Base-by-base conservation (phyloP, 2,329 filamentous ascomycete genomes). In the Sordariomycetes sp. region DNA sequence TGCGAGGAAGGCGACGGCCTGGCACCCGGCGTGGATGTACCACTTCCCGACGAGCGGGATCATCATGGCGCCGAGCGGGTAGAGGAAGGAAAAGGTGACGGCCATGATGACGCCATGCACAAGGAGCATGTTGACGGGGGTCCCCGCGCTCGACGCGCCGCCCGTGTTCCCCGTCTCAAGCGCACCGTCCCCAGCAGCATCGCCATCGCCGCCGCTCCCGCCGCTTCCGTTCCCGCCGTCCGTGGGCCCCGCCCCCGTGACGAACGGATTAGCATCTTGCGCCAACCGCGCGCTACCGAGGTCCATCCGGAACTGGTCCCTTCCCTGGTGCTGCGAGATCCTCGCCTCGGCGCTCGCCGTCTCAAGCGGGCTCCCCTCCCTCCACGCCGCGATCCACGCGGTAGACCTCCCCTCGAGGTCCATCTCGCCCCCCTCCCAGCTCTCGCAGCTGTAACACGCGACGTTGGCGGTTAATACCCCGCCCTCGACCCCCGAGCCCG, bases 51-150 rank as follows among this genome's bases (percentile, higher is more conserved):
- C 60, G 3, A 85, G 60, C 2, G 82, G 79, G 76, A 86, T 84
- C 48, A 84, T 65, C 3, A 81, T 69, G 10, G 82, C 74, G 5
- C 82, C 84, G 2, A 84, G 61, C 1, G 84, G 84, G 61, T 83
- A 85, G 24, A 83, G 68, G 13, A 79, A 63, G 3, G 79, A 74
- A 61, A 85, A 82, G 20, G 79, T 76, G 52, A 85, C 64, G 28
- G 76, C 75, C 81, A 86, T 82, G 63, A 86, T 69, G 62, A 82
- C 72, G 54, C 81, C 83, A 60, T 85, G 82, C 0, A 76, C 67
- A 6, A 73, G 64, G 17, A 74, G 53, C 10, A 72, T 63, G 3
- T 63, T 65, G 12, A 65, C 60, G 12, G 32, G 22, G 54, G 57
- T 66, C 10, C 60, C 61, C n/a, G 60, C 59, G 52, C 62, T 25